Conservation (phyloP, 345 rosid genomes). For the Turritis glabra region DNA sequence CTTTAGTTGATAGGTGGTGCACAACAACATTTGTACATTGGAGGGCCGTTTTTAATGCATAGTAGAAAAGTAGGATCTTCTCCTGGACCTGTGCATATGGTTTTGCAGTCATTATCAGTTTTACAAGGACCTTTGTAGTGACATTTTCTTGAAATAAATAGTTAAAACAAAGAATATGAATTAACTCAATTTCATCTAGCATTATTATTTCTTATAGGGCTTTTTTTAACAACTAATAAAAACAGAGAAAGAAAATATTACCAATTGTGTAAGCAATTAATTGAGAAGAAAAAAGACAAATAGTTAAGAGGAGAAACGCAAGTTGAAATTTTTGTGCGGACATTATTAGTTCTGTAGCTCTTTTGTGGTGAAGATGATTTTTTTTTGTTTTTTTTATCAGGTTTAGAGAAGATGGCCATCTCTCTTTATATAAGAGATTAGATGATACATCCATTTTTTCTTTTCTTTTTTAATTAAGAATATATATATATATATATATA, state of each 20-base stretch:
- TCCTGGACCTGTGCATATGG: background rate
- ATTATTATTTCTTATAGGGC: background rate
- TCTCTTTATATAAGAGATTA: background rate
- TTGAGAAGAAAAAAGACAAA: background rate
- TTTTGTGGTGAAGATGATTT: background rate
- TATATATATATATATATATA: too few relatives aligned
- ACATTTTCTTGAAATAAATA: background rate
- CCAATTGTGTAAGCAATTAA: background rate
- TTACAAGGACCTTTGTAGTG: background rate
- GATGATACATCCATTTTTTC: background rate
- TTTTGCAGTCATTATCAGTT: background rate
- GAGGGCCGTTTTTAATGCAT: background rate
- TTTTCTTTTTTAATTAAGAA: too few relatives aligned
- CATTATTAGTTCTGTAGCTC: background rate
- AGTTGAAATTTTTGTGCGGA: background rate
- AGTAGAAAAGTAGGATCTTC: background rate
- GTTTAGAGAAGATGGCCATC: background rate
- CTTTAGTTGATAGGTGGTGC: too few relatives aligned
- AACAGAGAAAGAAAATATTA: background rate
- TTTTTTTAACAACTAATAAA: too few relatives aligned
- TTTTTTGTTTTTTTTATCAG: background rate
- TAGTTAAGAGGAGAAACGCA: background rate
- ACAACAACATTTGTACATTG: background rate
- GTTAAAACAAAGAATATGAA: background rate
- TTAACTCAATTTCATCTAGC: background rate